Conservation (phyloP, 2,329 filamentous ascomycete genomes). For the Furcasterigmium sp. region DNA sequence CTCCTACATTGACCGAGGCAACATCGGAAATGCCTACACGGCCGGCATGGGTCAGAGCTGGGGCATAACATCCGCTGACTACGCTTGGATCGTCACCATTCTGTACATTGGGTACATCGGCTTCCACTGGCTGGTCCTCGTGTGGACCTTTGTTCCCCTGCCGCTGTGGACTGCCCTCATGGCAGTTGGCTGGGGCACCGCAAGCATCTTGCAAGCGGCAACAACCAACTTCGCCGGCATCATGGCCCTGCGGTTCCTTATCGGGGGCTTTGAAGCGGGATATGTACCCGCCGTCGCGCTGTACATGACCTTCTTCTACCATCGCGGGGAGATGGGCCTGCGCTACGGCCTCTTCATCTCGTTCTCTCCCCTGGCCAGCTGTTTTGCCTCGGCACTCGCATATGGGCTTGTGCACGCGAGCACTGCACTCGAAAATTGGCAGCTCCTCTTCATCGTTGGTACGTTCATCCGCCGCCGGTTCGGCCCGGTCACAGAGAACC, state of each 20-base stretch:
- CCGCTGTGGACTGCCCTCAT: constrained; percentile 11
- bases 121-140: constrained; percentile 8
- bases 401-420: constrained; percentile 59
- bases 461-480: too few relatives aligned
- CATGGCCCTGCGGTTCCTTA: constrained; percentile 31
- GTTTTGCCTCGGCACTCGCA: constrained; percentile 61
- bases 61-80: constrained; percentile 7
- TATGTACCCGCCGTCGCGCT: constrained; percentile 35
- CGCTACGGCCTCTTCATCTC: constrained; percentile 68
- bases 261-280: constrained; percentile 38
- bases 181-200: constrained; percentile 8
- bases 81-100: constrained; percentile 8
- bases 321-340: constrained; percentile 58
- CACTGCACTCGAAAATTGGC: constrained; percentile 55
- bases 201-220: constrained; percentile 21
- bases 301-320: constrained; percentile 41
- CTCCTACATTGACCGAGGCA: constrained; percentile 7
- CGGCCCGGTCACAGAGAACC: too few relatives aligned
- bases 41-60: constrained; percentile 8
- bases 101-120: constrained; percentile 6
- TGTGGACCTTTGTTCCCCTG: constrained; percentile 14
- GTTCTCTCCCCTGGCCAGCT: constrained; percentile 60
- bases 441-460: constrained; percentile 57
- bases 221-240: constrained; percentile 27
- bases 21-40: constrained; percentile 9